phyloP scores from a whole-genome alignment of 495 filamentous ascomycete genomes.

The Sordaria brevicollis region DNA sequence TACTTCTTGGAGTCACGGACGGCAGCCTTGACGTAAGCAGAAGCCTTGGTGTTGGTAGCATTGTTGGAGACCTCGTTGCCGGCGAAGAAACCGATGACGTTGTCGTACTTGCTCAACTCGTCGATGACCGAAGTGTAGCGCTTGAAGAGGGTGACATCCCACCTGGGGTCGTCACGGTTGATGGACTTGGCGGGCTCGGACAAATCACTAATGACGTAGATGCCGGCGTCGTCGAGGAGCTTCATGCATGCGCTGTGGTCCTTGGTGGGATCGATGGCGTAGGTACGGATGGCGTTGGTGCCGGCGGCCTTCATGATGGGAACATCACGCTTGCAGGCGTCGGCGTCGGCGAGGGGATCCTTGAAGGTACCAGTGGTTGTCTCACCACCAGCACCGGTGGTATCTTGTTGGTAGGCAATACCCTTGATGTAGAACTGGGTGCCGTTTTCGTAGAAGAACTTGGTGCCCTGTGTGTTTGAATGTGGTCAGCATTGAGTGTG shows the following conservation, averaged over 20 bases:
- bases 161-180: slow-evolving; percentile 64
- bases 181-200: slow-evolving; percentile 72
- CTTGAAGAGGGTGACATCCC: slow-evolving; percentile 63
- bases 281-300: slow-evolving; percentile 89
- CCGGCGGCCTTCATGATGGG: slow-evolving; percentile 64
- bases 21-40: slow-evolving; percentile 91
- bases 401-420: slow-evolving; percentile 73
- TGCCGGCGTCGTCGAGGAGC: slow-evolving; percentile 71
- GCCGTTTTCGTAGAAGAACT: slow-evolving; percentile 58
- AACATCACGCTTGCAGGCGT: slow-evolving; percentile 69
- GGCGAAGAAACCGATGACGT: slow-evolving; percentile 90
- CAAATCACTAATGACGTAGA: slow-evolving; percentile 89
- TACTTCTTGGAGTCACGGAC: slow-evolving; percentile 91
- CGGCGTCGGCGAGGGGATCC: slow-evolving; percentile 62
- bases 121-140: slow-evolving; percentile 83
- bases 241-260: slow-evolving; percentile 84
- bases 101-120: slow-evolving; percentile 64
- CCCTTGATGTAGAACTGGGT: slow-evolving; percentile 83
- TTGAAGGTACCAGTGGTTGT: slow-evolving; percentile 32
- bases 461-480: slow-evolving; percentile 26
- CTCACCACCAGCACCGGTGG: slow-evolving; percentile 28
- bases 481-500: not conserved
- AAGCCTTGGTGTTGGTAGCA: slow-evolving; percentile 68
- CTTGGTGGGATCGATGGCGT: slow-evolving; percentile 71
- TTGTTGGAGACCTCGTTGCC: slow-evolving; percentile 95